Evolutionary conservation across 2,329 filamentous ascomycete genomes (phyloP).

Genomic region (Colletotrichum acutatum): DNA sequence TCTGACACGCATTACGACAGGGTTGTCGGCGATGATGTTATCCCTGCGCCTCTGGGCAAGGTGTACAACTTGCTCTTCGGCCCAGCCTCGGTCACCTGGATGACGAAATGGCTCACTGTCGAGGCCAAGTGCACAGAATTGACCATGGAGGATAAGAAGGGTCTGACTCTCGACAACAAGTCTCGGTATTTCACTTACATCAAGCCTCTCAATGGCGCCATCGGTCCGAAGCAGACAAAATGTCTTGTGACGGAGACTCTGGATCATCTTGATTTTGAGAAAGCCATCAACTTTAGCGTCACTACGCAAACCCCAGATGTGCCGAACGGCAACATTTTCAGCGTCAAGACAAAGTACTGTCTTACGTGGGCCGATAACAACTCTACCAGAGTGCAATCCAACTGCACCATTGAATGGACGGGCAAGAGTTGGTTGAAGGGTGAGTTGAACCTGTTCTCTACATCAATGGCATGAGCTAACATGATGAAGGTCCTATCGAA

Average conservation of each 20-base stretch:
- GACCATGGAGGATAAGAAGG: conserved; percentile 86
- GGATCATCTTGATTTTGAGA: conserved; percentile 89
- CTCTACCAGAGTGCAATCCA: conserved; percentile 85
- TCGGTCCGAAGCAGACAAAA: conserved; percentile 94
- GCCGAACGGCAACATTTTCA: conserved; percentile 91
- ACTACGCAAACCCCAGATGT: conserved; percentile 94
- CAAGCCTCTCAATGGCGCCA: conserved; percentile 84
- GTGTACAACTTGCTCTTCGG: conserved; percentile 92
- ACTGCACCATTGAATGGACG: conserved; percentile 92
- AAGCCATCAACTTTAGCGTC: conserved; percentile 83
- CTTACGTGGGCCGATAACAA: conserved; percentile 92
- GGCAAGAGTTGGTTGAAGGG: conserved; percentile 99
- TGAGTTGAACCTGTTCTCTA: conserved; percentile 52
- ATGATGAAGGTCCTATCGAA: conserved; percentile 82
- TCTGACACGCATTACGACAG: conserved; percentile 83
- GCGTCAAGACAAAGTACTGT: conserved; percentile 93
- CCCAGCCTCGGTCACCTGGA: conserved; percentile 79
- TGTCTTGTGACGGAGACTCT: conserved; percentile 88
- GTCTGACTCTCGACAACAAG: conserved; percentile 79
- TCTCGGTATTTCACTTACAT: conserved; percentile 85
- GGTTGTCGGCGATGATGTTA: conserved; percentile 83
- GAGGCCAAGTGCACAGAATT: conserved; percentile 93
- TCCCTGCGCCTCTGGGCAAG: conserved; percentile 90
- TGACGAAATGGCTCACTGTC: conserved; percentile 85
- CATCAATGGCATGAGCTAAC: conserved; percentile 42